A percentile compares a stretch with the other conserved stretches of the same genome.
Evolutionary conservation across 176 grass and related monocot genomes (phyloP).

Genomic region (Ensete ventricosum): DNA sequence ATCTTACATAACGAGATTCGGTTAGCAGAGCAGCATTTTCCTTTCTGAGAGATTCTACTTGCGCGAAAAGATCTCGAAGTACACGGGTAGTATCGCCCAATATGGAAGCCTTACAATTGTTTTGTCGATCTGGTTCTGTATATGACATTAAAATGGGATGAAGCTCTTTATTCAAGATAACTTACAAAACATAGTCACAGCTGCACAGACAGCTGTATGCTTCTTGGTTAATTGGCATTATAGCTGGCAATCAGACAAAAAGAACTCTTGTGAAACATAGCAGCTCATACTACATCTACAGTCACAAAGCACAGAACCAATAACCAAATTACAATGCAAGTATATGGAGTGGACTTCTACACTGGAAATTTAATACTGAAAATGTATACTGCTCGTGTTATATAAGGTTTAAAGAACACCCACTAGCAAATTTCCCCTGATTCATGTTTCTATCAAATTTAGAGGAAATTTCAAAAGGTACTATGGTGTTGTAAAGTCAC

Average conservation of each 20-base stretch:
- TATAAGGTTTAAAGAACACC: too few relatives aligned
- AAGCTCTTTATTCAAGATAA: not conserved
- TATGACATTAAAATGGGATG: not conserved
- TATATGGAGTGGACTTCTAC: too few relatives aligned
- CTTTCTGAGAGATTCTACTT: constrained; percentile 60
- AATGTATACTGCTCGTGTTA: not conserved
- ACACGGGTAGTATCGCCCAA: constrained; percentile 51
- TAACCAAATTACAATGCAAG: too few relatives aligned
- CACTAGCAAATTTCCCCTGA: not conserved
- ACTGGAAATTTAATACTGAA: not conserved
- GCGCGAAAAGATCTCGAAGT: constrained; percentile 44
- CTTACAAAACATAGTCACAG: not conserved
- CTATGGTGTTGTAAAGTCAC: not conserved
- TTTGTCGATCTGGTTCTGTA: constrained; percentile 62
- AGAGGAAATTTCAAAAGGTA: not conserved
- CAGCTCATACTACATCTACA: not conserved
- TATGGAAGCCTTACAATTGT: constrained; percentile 56
- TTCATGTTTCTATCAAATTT: not conserved
- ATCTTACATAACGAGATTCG: constrained; percentile 64
- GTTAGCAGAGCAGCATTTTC: constrained; percentile 48
- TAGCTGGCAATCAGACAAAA: not conserved
- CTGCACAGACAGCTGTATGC: too few relatives aligned
- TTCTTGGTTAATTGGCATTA: too few relatives aligned
- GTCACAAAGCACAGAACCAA: not conserved
- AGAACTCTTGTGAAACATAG: not conserved